Percentiles rank a stretch among this genome's conserved stretches.
These are phyloP conservation scores for Starmerella apicola DNA, from an alignment of 805 yeast species.

Conservation along the genomic window DNA sequence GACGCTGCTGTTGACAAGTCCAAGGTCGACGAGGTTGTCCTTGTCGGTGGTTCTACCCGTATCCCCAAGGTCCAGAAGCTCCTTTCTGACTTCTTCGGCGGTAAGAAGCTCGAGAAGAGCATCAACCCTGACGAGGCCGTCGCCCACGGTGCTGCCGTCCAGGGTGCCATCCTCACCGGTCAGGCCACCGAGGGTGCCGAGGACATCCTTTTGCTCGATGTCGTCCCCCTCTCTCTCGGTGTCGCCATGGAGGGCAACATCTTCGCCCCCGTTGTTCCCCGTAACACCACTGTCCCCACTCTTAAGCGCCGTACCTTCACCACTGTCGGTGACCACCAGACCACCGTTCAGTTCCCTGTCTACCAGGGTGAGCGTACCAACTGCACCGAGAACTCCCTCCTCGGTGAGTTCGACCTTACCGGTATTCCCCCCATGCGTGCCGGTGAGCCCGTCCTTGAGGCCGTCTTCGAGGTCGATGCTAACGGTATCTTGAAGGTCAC, in stretches of 20 bases:
- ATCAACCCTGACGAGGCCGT: slow-evolving; percentile 99
- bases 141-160: slow-evolving; percentile 99
- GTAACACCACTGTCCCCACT: slow-evolving; percentile 99
- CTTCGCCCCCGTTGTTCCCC: slow-evolving; percentile 97
- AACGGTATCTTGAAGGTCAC: slow-evolving; percentile 99
- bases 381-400: slow-evolving; percentile 92
- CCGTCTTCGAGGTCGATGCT: slow-evolving; percentile 97
- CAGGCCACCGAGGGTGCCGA: slow-evolving; percentile 82
- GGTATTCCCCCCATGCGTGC: slow-evolving; percentile 97
- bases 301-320: slow-evolving; percentile 98
- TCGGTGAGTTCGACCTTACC: slow-evolving; percentile 97
- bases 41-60: slow-evolving; percentile 98
- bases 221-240: slow-evolving; percentile 96
- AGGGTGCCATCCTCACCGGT: slow-evolving; percentile 97
- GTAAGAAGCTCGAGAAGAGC: slow-evolving; percentile 91
- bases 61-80: slow-evolving; percentile 96
- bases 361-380: slow-evolving; percentile 99
- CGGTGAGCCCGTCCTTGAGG: slow-evolving; percentile 99
- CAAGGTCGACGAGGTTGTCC: slow-evolving; percentile 83
- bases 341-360: slow-evolving; percentile 97
- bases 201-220: slow-evolving; percentile 91
- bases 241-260: slow-evolving; percentile 99
- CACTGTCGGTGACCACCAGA: slow-evolving; percentile 96
- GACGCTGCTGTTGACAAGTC: slow-evolving; percentile 79
- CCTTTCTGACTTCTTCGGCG: slow-evolving; percentile 88